Percentiles rank a stretch among this genome's conserved stretches.
phyloP scores from a whole-genome alignment of 192 early-diverging fungal species.

The Podochytrium sp. region DNA sequence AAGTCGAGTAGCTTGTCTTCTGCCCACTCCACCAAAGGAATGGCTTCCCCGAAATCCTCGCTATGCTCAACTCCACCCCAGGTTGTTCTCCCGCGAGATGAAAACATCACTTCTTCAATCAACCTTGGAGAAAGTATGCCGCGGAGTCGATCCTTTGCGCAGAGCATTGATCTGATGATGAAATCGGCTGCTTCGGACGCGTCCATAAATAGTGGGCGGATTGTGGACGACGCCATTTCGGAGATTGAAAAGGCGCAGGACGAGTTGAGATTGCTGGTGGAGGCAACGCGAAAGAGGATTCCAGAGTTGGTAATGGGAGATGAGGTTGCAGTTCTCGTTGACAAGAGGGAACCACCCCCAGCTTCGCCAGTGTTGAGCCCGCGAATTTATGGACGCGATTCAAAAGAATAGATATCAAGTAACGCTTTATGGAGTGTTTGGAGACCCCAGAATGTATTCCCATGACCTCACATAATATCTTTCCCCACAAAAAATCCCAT shows the following conservation, averaged over 20 bases:
- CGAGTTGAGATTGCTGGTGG: background rate
- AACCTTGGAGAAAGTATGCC: too few species aligned
- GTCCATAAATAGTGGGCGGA: background rate
- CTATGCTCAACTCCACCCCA: too few species aligned
- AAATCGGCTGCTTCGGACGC: background rate
- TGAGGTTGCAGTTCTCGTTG: too few species aligned
- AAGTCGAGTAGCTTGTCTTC: too few species aligned
- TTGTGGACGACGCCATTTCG: background rate
- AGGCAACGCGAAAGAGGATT: background rate
- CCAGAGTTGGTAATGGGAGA: background rate
- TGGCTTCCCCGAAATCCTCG: too few species aligned
- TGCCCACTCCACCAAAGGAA: too few species aligned
- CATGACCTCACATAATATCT: too few species aligned
- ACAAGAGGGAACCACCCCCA: background rate
- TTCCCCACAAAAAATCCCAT: background rate
- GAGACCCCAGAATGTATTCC: background rate
- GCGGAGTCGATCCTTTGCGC: too few species aligned
- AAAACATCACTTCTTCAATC: too few species aligned
- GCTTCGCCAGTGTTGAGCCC: background rate
- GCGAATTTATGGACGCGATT: background rate
- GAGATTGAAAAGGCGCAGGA: background rate
- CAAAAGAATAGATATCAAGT: too few species aligned
- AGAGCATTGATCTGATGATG: background rate
- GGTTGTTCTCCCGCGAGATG: too few species aligned
- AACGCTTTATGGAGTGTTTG: too few species aligned